Base-by-base conservation (phyloP, 2,329 filamentous ascomycete genomes). In the Pyrenophora teres region DNA sequence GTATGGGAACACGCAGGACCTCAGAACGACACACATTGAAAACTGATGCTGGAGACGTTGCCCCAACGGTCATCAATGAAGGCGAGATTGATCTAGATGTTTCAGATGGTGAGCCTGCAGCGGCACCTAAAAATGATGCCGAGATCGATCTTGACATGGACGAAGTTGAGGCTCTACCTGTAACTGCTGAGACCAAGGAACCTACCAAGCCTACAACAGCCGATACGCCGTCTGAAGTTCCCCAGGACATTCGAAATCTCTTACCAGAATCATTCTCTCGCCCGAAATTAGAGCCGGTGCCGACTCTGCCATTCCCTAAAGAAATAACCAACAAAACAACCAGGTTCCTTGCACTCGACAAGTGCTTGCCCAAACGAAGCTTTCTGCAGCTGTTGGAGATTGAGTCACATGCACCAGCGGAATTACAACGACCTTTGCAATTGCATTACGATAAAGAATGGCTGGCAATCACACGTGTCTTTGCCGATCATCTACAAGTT, bases 361-460 rank as follows among this genome's bases (percentile, higher is more conserved):
- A 99, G 74, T 96, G 91, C 66, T 81, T 93, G 36, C 88, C 89
- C 0, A 82, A 87, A 15, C 85, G 88, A 12, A 83, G 92, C 54
- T 97, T 93, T 68, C 80, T 99, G 2, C 91, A 97, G 63, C 79
- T 97, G 2, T 78, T 88, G 30, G 83, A 88, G 27, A 58, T 70
- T n/a, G 57, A 63, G 9, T 59, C 66, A 16, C 57, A 65, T n/a
- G 40, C 59, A 3, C 54, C 62, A 4, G 41, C 46, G 6, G 56
- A 70, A 19, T 36, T 76, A 42, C 44, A 65, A 13, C 74, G 78
- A 2, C 85, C 85, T 1, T 82, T 85, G 60, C 78, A 77, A 9
- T 80, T 97, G 0, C 78, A 86, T 40, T 97, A 99, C 70, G 94
- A 99, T 72, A 85, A 87, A 9, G 94, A 99, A 76, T 99, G 93